Conservation (phyloP, 345 rosid species). For the Gossypium ekmanianum region DNA sequence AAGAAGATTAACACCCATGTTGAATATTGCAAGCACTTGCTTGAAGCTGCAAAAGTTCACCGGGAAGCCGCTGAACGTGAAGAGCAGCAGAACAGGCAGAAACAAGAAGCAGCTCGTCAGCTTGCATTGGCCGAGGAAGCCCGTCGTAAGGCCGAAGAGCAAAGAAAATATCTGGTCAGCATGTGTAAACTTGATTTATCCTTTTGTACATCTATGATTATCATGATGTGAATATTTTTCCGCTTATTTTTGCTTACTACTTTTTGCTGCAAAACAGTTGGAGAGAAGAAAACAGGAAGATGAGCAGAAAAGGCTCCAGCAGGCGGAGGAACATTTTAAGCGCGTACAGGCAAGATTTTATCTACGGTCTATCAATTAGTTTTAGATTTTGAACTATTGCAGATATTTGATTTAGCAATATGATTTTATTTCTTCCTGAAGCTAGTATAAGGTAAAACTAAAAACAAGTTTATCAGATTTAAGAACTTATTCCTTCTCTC, state of each 20-base stretch:
- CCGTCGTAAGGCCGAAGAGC: conserved; percentile 96
- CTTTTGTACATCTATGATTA: background rate
- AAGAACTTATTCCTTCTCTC: background rate
- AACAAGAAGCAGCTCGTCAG: conserved; percentile 92
- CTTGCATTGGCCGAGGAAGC: conserved; percentile 97
- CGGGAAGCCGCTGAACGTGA: conserved; percentile 37
- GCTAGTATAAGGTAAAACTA: background rate
- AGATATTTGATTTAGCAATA: background rate
- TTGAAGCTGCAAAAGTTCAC: conserved; percentile 89
- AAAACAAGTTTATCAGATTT: background rate
- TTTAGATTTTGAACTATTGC: background rate
- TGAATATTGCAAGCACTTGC: conserved; percentile 91
- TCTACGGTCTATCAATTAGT: background rate
- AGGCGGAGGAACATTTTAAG: conserved; percentile 83
- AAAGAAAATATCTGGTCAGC: conserved; percentile 80
- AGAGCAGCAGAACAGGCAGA: conserved; percentile 86
- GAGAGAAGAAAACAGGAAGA: conserved; percentile 95
- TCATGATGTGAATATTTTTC: background rate
- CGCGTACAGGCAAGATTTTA: conserved; percentile 64
- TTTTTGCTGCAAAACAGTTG: conserved; percentile 48
- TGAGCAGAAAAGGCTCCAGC: conserved; percentile 73
- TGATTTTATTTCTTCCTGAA: background rate
- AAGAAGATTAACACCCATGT: conserved; percentile 97
- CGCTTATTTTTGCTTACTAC: conserved; percentile 13
- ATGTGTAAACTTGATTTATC: conserved; percentile 11